Conservation (phyloP, 768 basidiomycete species). For the Mycena albidolilacea region DNA sequence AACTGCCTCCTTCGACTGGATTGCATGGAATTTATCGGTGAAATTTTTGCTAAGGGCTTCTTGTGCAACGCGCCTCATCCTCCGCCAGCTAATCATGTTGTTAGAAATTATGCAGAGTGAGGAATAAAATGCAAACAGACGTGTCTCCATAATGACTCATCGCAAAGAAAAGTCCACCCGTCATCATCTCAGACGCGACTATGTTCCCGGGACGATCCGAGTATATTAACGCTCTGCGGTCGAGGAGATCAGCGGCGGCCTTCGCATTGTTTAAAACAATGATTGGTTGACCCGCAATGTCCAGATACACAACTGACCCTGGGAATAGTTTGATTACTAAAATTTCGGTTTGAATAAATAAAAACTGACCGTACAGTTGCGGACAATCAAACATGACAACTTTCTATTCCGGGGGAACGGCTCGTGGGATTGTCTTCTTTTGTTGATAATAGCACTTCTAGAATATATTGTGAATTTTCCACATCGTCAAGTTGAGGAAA, state of each 20-base stretch:
- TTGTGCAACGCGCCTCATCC: conserved; percentile 41
- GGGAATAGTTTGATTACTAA: neutral
- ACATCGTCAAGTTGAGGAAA: too few species aligned
- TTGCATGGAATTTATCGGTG: neutral
- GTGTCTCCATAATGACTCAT: conserved; percentile 44
- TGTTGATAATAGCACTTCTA: too few species aligned
- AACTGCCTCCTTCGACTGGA: conserved; percentile 6
- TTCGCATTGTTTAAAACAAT: conserved; percentile 51
- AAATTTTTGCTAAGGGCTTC: conserved; percentile 23
- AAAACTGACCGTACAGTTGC: conserved; percentile 27
- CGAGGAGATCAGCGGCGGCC: conserved; percentile 52
- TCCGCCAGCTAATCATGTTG: conserved; percentile 35
- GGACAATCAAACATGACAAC: too few species aligned
- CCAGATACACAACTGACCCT: conserved; percentile 49
- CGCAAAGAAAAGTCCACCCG: conserved; percentile 45
- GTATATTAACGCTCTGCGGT: conserved; percentile 48
- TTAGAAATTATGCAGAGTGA: neutral
- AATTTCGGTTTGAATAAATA: neutral
- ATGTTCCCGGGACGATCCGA: conserved; percentile 44
- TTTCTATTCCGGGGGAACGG: too few species aligned
- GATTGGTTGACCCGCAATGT: conserved; percentile 55
- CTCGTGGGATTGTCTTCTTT: too few species aligned
- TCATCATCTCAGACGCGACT: conserved; percentile 43
- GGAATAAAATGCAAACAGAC: conserved; percentile 4
- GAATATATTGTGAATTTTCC: too few species aligned